These are phyloP conservation scores for Phellopilus nigrolimitatus DNA, from an alignment of 1,284 basidiomycete genomes.

Conservation along the genomic window DNA sequence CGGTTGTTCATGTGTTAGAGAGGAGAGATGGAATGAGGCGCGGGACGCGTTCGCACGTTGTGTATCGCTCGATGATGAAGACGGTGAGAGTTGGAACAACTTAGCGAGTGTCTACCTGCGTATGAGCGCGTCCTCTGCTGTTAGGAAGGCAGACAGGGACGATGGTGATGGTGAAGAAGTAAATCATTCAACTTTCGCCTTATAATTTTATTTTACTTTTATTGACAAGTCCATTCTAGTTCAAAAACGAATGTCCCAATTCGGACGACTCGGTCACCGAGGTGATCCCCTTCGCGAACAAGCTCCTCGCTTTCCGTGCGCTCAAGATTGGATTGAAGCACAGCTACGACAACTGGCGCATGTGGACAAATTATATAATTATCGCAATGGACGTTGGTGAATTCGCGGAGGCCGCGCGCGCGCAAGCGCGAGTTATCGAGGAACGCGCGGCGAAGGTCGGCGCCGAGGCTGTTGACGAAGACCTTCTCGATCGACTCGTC, in stretches of 20 bases:
- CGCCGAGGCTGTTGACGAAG: slow-evolving; percentile 66
- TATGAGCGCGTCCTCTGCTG: slow-evolving; percentile 43
- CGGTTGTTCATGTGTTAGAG: slow-evolving; percentile 82
- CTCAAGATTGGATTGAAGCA: slow-evolving; percentile 85
- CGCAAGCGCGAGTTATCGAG: slow-evolving; percentile 80
- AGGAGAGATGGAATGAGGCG: slow-evolving; percentile 81
- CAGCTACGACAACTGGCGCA: slow-evolving; percentile 90
- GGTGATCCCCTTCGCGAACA: slow-evolving; percentile 60
- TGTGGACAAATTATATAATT: slow-evolving; percentile 99
- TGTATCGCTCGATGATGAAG: slow-evolving; percentile 90
- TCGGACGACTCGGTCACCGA: slow-evolving; percentile 14
- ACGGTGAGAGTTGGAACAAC: slow-evolving; percentile 98
- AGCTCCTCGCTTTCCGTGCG: slow-evolving; percentile 90
- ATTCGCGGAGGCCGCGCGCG: slow-evolving; percentile 82
- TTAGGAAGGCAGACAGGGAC: slow-evolving; percentile 20
- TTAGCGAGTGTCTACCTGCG: slow-evolving; percentile 92
- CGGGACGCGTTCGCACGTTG: slow-evolving; percentile 83
- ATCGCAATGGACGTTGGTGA: slow-evolving; percentile 93
- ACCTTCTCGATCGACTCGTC: slow-evolving; percentile 83
- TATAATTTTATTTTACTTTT: not conserved
- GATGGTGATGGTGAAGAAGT: slow-evolving; percentile 26
- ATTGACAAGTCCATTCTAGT: slow-evolving; percentile 12
- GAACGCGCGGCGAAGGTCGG: slow-evolving; percentile 67
- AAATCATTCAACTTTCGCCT: not conserved
- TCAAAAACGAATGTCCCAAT: slow-evolving; percentile 18